Percentiles rank a stretch among this genome's conserved stretches.
Conservation (phyloP, 2,329 filamentous ascomycete genomes). For the Ambrosiella cleistominuta region DNA sequence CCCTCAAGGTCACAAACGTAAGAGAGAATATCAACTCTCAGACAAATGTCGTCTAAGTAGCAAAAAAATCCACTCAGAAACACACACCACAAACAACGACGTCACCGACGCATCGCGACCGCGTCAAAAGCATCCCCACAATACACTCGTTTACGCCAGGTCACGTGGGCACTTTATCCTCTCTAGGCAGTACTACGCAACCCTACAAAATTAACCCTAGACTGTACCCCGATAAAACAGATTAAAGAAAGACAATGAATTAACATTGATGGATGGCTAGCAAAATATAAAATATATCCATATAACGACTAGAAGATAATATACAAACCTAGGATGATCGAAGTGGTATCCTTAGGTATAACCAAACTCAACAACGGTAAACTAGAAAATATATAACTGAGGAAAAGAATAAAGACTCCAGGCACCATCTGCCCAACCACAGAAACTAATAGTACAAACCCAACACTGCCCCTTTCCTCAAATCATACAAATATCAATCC, state of each 20-base stretch:
- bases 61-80: not conserved
- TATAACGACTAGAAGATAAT: not conserved
- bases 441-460: not conserved
- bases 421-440: not conserved
- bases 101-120: not conserved
- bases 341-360: not conserved
- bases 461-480: slow-evolving; percentile 19
- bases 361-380: too few species aligned
- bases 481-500: slow-evolving; percentile 70
- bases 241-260: not conserved
- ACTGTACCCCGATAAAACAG: not conserved
- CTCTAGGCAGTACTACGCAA: not conserved
- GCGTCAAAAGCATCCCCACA: not conserved
- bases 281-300: not conserved
- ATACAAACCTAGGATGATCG: not conserved
- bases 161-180: not conserved
- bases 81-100: not conserved
- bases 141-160: not conserved
- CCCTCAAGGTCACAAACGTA: too few species aligned
- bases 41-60: too few species aligned
- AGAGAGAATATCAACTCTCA: too few species aligned
- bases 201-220: not conserved
- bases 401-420: not conserved
- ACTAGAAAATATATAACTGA: not conserved
- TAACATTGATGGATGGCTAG: not conserved